Percentiles rank a stretch among this genome's conserved stretches.
Conservation (phyloP, 306 rosid species). For the Inga laurina region DNA sequence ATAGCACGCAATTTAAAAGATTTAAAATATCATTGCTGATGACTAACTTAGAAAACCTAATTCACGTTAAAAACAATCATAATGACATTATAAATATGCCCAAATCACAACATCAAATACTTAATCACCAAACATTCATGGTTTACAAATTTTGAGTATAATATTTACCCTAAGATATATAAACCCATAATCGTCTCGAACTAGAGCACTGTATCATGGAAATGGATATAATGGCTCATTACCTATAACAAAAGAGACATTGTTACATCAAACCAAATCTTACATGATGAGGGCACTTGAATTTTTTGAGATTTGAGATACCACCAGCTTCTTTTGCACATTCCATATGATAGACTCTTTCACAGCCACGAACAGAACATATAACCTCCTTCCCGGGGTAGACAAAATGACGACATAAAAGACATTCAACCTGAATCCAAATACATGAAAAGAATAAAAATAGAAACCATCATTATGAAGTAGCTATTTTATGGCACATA, state of each 20-base stretch:
- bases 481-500: background rate
- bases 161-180: background rate
- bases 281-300: conserved; percentile 94
- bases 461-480: background rate
- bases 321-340: conserved; percentile 64
- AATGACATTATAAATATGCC: background rate
- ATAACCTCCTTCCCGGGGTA: conserved; percentile 53
- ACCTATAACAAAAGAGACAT: background rate
- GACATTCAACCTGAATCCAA: conserved; percentile 62
- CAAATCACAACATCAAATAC: background rate
- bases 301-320: conserved; percentile 50
- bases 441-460: background rate
- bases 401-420: conserved; percentile 47
- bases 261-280: conserved; percentile 22
- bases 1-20: background rate
- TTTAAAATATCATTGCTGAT: background rate
- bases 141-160: no score
- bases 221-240: background rate
- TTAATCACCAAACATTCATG: no score
- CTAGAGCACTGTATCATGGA: background rate
- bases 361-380: conserved; percentile 79
- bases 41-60: background rate
- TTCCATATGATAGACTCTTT: conserved; percentile 52
- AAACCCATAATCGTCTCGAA: background rate
- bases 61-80: background rate